Conservation (phyloP, 257 asterid genomes). For the Lycium barbarum region DNA sequence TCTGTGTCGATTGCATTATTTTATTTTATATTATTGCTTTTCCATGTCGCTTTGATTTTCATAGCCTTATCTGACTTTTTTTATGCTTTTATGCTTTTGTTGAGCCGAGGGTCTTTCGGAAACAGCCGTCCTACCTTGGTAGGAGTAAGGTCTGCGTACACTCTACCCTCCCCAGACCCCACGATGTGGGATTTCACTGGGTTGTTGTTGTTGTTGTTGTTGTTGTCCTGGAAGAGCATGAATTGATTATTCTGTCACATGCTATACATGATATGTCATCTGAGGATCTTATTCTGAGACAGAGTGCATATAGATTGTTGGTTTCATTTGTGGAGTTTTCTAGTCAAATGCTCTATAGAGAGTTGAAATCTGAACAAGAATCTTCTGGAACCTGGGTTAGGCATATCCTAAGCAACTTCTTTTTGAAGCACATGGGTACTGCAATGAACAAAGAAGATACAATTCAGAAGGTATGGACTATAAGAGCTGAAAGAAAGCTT, state of each 20-base stretch:
- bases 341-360: constrained; percentile 53
- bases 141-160: no score
- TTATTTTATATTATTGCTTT: no score
- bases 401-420: constrained; percentile 56
- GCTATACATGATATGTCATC: constrained; percentile 84
- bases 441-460: constrained; percentile 81
- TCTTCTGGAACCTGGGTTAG: constrained; percentile 56
- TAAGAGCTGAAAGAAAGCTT: not conserved
- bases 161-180: no score
- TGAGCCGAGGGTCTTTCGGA: no score
- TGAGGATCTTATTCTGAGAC: constrained; percentile 76
- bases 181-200: no score
- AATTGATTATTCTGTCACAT: constrained; percentile 73
- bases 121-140: no score
- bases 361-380: constrained; percentile 42
- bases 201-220: no score
- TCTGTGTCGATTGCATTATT: no score
- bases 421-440: constrained; percentile 85
- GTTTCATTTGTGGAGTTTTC: constrained; percentile 76
- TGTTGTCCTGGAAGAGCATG: constrained; percentile 69
- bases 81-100: no score
- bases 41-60: no score
- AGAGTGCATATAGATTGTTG: constrained; percentile 82
- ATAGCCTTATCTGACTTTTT: no score
- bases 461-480: constrained; percentile 65